These are phyloP conservation scores for Citrullus colocynthis DNA, from an alignment of 306 rosid species.

Conservation along the genomic window DNA sequence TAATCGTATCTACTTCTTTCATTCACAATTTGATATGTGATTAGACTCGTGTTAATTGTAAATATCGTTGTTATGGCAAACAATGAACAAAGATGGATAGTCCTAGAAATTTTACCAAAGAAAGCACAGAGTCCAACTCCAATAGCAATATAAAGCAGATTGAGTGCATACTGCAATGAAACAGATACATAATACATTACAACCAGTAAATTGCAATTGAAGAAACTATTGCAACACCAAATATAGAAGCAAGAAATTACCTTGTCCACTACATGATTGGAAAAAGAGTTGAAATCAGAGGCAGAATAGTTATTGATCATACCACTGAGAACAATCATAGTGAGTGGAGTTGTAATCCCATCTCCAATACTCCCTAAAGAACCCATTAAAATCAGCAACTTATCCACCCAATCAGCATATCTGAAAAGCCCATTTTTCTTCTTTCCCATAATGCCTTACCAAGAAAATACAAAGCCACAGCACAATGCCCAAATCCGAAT, in stretches of 20 bases:
- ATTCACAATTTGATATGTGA: neutral
- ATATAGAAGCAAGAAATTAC: neutral
- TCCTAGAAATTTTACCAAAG: slow-evolving; percentile 20
- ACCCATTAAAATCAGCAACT: slow-evolving; percentile 47
- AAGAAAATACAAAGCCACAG: neutral
- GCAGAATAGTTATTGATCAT: slow-evolving; percentile 41
- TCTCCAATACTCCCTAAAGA: slow-evolving; percentile 68
- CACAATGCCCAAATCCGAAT: neutral
- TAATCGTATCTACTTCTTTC: neutral
- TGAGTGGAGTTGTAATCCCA: slow-evolving; percentile 56
- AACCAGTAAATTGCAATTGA: neutral
- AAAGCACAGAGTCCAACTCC: slow-evolving; percentile 57
- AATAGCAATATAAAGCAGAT: slow-evolving; percentile 36
- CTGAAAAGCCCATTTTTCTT: neutral
- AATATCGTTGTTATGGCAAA: neutral
- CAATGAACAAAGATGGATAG: neutral
- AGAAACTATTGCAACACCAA: neutral
- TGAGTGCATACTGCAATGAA: slow-evolving; percentile 38
- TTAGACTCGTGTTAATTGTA: too few relatives aligned
- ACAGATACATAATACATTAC: neutral
- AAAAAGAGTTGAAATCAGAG: slow-evolving; percentile 4
- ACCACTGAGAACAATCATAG: slow-evolving; percentile 61
- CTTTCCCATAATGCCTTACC: neutral
- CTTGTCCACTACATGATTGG: neutral
- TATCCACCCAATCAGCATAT: slow-evolving; percentile 55